Conservation (phyloP, 768 basidiomycete species). For the Russula griseocarnosa region DNA sequence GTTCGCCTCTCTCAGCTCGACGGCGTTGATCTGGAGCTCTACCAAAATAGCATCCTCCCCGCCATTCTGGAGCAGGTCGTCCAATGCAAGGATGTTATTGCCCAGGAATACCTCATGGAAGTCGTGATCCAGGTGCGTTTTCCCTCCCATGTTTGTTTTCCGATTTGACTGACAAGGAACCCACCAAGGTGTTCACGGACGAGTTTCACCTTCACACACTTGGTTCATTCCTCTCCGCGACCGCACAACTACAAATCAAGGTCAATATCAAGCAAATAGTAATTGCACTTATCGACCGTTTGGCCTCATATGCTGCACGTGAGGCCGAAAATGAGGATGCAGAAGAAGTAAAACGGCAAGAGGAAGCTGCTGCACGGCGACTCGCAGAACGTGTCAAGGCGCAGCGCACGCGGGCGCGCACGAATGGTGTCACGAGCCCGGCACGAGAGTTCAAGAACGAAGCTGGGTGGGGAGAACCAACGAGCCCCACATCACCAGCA, state of each 20-base stretch:
- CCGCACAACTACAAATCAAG: slow-evolving; percentile 93
- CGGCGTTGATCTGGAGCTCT: slow-evolving; percentile 93
- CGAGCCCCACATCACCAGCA: slow-evolving; percentile 30
- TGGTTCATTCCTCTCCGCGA: slow-evolving; percentile 94
- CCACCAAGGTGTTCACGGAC: slow-evolving; percentile 87
- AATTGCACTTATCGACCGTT: slow-evolving; percentile 92
- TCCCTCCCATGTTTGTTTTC: neutral
- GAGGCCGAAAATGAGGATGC: slow-evolving; percentile 97
- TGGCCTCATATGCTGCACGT: slow-evolving; percentile 93
- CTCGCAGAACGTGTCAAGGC: slow-evolving; percentile 81
- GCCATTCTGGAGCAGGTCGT: slow-evolving; percentile 96
- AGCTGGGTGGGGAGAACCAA: slow-evolving; percentile 30
- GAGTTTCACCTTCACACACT: slow-evolving; percentile 96
- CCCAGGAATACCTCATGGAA: slow-evolving; percentile 99
- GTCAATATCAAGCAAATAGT: slow-evolving; percentile 99
- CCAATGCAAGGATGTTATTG: slow-evolving; percentile 97
- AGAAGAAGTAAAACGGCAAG: slow-evolving; percentile 88
- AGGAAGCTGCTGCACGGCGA: slow-evolving; percentile 86
- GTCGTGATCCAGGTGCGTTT: slow-evolving; percentile 89
- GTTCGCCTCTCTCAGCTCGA: slow-evolving; percentile 94
- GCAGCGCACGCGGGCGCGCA: slow-evolving; percentile 62
- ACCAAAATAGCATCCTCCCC: slow-evolving; percentile 80
- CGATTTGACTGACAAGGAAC: neutral
- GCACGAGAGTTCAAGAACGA: slow-evolving; percentile 27
- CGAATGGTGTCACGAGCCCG: slow-evolving; percentile 36